Evolutionary conservation across 768 basidiomycete species (phyloP), one percentile per base, ranked within the genome.

Genomic region (Lactarius sp.): DNA sequence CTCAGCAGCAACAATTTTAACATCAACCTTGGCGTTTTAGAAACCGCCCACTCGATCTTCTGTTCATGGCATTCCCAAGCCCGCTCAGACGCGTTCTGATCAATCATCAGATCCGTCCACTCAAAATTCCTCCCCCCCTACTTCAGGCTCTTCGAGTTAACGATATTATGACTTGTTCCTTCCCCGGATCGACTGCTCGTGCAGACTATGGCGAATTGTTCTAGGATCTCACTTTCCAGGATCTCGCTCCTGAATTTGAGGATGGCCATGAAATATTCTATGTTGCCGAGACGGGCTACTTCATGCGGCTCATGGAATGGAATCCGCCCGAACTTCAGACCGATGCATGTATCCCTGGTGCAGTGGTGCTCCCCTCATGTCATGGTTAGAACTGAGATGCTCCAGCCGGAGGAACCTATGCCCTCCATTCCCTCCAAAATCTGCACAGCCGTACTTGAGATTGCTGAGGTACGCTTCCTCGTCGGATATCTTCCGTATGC

Each of bases 51-150:
- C 3, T 27, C 27, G 27, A 27, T 27, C 27, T 27, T 27, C 27
- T 83, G 80, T 49, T 88, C 87, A 51, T 99, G 96, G 96, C 85
- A 95, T 50, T 86, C 92, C 1, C 90, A 89, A 69, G 90, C 93
- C 66, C 85, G 94, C 61, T 89, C 91, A 13, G 89, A 99, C 75
- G 74, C 81, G 47, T 85, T 99, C 52, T 98, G 87, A 78, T 80
- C 86, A 3, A 90, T 89, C 70, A 98, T 99, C 79, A 27, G 3
- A 27, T 2, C 27, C 27, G 2, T 27, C 27, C 27, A 27, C 27
- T 27, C 27, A 27, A 27, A 2, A 27, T 27, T 27, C 27, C 27
- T 27, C 27, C 27, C 27, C 27, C 27, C 27, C 27, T 27, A 27
- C 27, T 27, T 27, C 27, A 27, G 27, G 27, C 27, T 27, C 27